phyloP scores from a whole-genome alignment of 2,329 filamentous ascomycete genomes.

The Ilyonectria robusta region DNA sequence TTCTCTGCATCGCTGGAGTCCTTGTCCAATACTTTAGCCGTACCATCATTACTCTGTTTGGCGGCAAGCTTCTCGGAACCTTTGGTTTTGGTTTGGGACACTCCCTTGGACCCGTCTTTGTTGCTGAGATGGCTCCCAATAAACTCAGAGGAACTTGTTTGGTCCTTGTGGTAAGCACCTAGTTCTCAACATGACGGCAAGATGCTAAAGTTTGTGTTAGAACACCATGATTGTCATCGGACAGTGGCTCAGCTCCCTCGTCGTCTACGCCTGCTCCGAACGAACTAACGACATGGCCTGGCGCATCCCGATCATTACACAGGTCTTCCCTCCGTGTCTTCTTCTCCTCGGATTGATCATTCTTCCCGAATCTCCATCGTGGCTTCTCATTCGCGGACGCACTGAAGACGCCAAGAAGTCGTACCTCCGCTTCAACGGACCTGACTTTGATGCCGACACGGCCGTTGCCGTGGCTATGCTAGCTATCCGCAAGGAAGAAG shows the following conservation, averaged over 20 bases:
- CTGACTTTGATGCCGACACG: conserved; percentile 42
- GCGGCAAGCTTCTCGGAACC: conserved; percentile 47
- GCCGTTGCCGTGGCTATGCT: conserved; percentile 36
- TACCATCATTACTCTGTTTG: conserved; percentile 46
- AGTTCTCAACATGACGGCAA: no score
- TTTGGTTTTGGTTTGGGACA: conserved; percentile 51
- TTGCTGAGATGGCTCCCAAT: conserved; percentile 50
- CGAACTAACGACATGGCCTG: conserved; percentile 51
- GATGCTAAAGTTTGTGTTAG: neutral
- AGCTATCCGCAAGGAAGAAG: conserved; percentile 38
- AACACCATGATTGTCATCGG: conserved; percentile 54
- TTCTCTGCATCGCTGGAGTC: conserved; percentile 43
- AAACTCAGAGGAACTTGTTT: conserved; percentile 51
- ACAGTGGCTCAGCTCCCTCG: conserved; percentile 46
- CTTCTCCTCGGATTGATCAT: conserved; percentile 54
- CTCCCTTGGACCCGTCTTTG: conserved; percentile 50
- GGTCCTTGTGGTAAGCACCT: conserved; percentile 39
- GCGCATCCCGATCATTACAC: conserved; percentile 62
- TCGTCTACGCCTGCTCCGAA: conserved; percentile 40
- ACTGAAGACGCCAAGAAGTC: conserved; percentile 51
- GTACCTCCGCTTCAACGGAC: conserved; percentile 45
- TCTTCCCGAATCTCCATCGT: conserved; percentile 63
- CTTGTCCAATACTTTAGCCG: conserved; percentile 45
- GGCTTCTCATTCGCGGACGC: conserved; percentile 57
- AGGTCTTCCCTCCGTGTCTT: conserved; percentile 58